Evolutionary conservation across 257 asterid genomes (phyloP), one percentile per base, ranked within the genome.

Genomic region (Linaria vulgaris): DNA sequence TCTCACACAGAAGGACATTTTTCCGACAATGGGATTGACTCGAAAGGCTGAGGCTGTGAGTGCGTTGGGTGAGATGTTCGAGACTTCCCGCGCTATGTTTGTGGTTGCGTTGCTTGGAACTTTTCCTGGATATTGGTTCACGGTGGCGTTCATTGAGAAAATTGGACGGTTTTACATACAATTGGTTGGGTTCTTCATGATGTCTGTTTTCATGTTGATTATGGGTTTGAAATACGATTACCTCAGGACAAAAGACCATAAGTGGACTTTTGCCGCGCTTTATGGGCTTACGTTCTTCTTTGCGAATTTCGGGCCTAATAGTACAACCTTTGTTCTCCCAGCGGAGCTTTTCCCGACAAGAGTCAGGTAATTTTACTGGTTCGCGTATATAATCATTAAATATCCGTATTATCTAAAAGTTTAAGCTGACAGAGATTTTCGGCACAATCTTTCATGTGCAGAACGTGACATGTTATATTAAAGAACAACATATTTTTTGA

Each of bases 271-370:
- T 43, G 82, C 82, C 0, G 74, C 66, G 5, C 72, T 77, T n/a
- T 77, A 77, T 43, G 79, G 83, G 22, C 79, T 78, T 23, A 78
- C 83, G 4, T 78, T 78, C 70, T 78, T 78, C 72, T 78, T 78
- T 49, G 83, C 83, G 2, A 74, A 78, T 56, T 78, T 78, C 60
- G 83, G 83, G 12, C 83, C 83, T 14, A 78, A 78, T 37, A 70
- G 79, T 66, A 77, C 82, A 0, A 77, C 82, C 0, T 78, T 78
- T 37, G 83, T 78, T 19, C 76, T 78, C 1, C 83, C 83, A 17
- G 79, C 79, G 2, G 83, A 78, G 72, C 77, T 78, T 19, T 78
- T 78, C 20, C 83, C 79, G 22, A 78, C 82, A 9, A 61, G 82
- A 63, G 34, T 77, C 0, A 47, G 72, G 61, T 55, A 30, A 54